These are phyloP conservation scores for Ensete glaucum DNA, from an alignment of 176 grass and related monocot species.

Conservation along the genomic window DNA sequence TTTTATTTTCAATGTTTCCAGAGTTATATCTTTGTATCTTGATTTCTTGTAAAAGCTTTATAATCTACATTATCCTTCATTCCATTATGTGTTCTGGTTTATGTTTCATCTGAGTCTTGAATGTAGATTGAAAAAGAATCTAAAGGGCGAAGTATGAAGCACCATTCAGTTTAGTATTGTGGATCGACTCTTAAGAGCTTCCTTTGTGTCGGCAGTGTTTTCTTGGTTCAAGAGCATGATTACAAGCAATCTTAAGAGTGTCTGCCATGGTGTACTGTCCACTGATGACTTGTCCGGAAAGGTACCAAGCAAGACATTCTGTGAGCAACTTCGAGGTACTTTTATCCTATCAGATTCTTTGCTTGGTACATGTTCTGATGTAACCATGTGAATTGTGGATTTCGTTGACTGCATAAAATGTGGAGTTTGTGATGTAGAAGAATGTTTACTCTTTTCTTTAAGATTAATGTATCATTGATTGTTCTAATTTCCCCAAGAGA, in stretches of 20 bases:
- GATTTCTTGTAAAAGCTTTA: not conserved
- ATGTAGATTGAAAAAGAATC: not conserved
- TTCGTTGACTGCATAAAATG: not conserved
- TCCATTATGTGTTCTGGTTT: not conserved
- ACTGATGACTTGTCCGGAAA: not conserved
- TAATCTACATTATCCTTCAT: not conserved
- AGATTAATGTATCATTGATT: not conserved
- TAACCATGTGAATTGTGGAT: not conserved
- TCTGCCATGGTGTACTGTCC: not conserved
- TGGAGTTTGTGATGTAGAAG: not conserved
- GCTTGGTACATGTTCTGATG: not conserved
- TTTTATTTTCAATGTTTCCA: not conserved
- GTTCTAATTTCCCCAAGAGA: not conserved
- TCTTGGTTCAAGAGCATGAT: not conserved
- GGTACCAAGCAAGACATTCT: not conserved
- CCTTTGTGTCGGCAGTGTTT: not conserved
- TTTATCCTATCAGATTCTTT: not conserved
- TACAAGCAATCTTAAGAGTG: not conserved
- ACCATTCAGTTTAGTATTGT: not conserved
- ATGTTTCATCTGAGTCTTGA: not conserved
- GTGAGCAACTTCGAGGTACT: not conserved
- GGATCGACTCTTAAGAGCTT: not conserved
- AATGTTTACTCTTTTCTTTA: not conserved
- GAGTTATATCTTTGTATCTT: not conserved
- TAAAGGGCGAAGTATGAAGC: not conserved